Evolutionary conservation across 2,329 filamentous ascomycete genomes (phyloP), one percentile per base, ranked within the genome.

Genomic region (Xylariales sp.): DNA sequence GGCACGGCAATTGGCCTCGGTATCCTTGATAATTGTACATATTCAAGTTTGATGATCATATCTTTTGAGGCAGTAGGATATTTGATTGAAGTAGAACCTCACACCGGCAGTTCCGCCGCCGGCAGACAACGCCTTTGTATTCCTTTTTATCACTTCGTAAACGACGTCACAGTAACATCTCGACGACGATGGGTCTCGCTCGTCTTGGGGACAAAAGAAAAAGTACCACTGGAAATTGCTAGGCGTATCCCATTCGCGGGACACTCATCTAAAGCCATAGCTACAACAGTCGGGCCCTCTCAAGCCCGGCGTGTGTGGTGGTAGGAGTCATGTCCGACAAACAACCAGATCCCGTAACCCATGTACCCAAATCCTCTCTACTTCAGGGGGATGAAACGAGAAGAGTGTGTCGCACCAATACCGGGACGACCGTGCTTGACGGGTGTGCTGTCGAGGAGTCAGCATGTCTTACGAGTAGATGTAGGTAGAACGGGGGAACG

Each of bases 361-460:
- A 67, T 54, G 30, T 63, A 53, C 64, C 64, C 64, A 67, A 48
- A 23, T 58, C 50, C 58, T 56, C 60, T 71, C 46, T 72, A 72
- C 90, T 99, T 99, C 85, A 99, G 92, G 85, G 96, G 96, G 89
- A 99, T 99, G 92, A 99, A 99, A 91, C 96, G 94, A 85, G 96
- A 99, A 88, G 95, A 98, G 93, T 99, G 94, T 79, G 96, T 99
- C 81, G 96, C 96, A 97, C 96, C 96, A 82, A 99, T 99, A 98
- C 96, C 96, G 82, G 96, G 96, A 86, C 96, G 90, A 91, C 96
- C 96, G 92, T 99, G 96, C 93, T 98, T 99, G 91, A 99, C 96
- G 81, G 96, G 96, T 88, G 94, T 94, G 93, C 94, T 97, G 80
- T 81, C 69, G 48, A 57, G 73, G 65, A 78, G 84, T 92, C 83